Percentiles rank a stretch among this genome's conserved stretches.
phyloP scores from a whole-genome alignment of 2,329 filamentous ascomycete species.

The Colletotrichum filicis region DNA sequence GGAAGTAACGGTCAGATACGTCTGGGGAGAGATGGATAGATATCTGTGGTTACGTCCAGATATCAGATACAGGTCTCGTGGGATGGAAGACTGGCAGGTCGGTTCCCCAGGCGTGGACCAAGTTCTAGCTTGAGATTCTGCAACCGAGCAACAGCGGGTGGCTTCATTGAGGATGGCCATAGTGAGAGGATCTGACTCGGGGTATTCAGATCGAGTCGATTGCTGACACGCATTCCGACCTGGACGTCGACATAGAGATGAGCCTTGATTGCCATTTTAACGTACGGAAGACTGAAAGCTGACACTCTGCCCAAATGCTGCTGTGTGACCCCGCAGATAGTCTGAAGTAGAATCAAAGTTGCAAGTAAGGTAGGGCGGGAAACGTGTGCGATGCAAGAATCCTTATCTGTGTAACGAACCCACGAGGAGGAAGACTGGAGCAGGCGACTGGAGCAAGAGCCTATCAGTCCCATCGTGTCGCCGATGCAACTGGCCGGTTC shows the following conservation, averaged over 20 bases:
- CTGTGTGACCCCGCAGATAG: background rate
- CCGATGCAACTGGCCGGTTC: slow-evolving; percentile 3
- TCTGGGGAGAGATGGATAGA: background rate
- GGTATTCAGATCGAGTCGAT: background rate
- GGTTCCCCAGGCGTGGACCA: too few species aligned
- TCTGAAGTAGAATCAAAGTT: background rate
- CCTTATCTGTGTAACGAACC: slow-evolving; percentile 30
- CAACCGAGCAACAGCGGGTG: too few species aligned
- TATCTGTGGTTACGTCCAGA: background rate
- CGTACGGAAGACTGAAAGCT: background rate
- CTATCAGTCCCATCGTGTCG: background rate
- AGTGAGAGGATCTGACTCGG: too few species aligned
- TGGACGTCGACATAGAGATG: background rate
- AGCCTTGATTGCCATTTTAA: background rate
- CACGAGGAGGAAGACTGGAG: background rate
- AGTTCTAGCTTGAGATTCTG: too few species aligned
- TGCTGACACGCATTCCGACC: background rate
- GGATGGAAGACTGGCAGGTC: background rate
- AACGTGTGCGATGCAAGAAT: background rate
- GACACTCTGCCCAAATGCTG: background rate
- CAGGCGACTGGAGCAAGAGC: too few species aligned
- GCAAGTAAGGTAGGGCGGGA: background rate
- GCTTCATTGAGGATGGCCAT: too few species aligned
- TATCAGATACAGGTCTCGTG: background rate
- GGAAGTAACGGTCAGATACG: background rate